Evolutionary conservation across 352 stramenopile genomes (phyloP).

Genomic region (Thraustotheca clavata): DNA sequence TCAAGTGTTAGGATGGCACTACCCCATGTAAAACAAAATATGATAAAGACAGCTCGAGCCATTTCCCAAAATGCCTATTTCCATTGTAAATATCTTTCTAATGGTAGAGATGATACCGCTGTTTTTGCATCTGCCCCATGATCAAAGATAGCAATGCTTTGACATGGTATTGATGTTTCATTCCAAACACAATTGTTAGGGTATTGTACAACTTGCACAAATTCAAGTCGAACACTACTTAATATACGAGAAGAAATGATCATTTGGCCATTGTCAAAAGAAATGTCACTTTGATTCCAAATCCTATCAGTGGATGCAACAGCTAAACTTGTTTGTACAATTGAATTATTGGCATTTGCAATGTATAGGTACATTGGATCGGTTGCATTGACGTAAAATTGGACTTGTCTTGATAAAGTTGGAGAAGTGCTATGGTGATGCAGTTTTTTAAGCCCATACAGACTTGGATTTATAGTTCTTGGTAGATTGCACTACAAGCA

Average conservation of each 20-base stretch:
- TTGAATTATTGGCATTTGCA: neutral
- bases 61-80: neutral
- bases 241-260: neutral
- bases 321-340: neutral
- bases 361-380: conserved; percentile 10
- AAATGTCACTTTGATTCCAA: neutral
- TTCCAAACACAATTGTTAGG: neutral
- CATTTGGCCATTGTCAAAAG: neutral
- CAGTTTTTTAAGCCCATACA: conserved; percentile 3
- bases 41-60: conserved; percentile 1
- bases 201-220: neutral
- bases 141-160: conserved; percentile 15
- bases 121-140: neutral
- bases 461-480: neutral
- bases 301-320: neutral
- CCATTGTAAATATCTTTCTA: neutral
- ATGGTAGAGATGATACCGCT: neutral
- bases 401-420: too few relatives aligned
- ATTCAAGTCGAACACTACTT: neutral
- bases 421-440: neutral
- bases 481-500: neutral
- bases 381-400: conserved; percentile 6
- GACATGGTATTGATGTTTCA: neutral
- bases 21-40: conserved; percentile 1
- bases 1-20: conserved; percentile 1